These are phyloP conservation scores for Entomortierella beljakovae DNA, from an alignment of 192 early-diverging fungal genomes.

Conservation along the genomic window DNA sequence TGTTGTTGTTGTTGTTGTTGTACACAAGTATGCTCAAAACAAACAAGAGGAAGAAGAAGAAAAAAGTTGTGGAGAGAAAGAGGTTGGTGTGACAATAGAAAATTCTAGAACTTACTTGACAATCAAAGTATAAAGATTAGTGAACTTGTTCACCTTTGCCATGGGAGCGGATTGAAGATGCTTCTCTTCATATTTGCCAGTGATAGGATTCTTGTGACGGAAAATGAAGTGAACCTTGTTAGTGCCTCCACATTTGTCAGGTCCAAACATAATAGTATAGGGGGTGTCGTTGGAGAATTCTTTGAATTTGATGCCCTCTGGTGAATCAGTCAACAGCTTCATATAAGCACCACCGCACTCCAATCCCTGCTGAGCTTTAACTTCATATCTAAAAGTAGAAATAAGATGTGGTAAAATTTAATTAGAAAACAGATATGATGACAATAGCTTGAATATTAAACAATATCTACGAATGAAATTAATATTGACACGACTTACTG, in stretches of 20 bases:
- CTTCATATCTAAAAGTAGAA: slow-evolving; percentile 68
- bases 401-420: neutral
- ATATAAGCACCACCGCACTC: slow-evolving; percentile 96
- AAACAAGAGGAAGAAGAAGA: too few species aligned
- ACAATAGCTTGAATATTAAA: too few species aligned
- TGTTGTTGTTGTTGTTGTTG: too few species aligned
- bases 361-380: slow-evolving; percentile 87
- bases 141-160: slow-evolving; percentile 73
- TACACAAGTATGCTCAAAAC: too few species aligned
- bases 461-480: neutral
- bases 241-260: slow-evolving; percentile 88
- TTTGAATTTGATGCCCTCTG: slow-evolving; percentile 68
- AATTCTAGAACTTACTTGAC: slow-evolving; percentile 57
- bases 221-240: slow-evolving; percentile 97
- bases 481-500: slow-evolving; percentile 62
- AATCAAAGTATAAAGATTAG: slow-evolving; percentile 86
- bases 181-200: slow-evolving; percentile 87
- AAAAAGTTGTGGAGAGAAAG: neutral
- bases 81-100: neutral
- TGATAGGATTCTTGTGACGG: slow-evolving; percentile 88
- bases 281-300: slow-evolving; percentile 87
- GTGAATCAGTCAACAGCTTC: slow-evolving; percentile 81
- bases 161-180: slow-evolving; percentile 77
- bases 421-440: neutral
- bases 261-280: slow-evolving; percentile 93